phyloP scores from a whole-genome alignment of 495 filamentous ascomycete species.

The Lasiosphaeria hispida region DNA sequence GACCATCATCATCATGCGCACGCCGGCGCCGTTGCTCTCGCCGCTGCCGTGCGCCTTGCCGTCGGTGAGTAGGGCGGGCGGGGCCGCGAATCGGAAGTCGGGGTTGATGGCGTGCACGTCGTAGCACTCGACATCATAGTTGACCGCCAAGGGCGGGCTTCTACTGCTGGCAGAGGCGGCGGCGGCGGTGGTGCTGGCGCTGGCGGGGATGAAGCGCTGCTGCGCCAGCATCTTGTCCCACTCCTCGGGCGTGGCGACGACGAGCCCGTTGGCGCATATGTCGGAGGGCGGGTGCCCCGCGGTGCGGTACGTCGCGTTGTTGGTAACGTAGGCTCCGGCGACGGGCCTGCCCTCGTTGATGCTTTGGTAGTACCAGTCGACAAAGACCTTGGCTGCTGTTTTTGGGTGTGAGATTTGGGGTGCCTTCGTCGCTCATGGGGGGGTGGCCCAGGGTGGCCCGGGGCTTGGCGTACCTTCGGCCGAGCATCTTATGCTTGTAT shows the following conservation, averaged over 20 bases:
- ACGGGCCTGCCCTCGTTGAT: constrained; percentile 36
- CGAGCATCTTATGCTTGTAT: constrained; percentile 25
- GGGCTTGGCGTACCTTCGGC: constrained; percentile 30
- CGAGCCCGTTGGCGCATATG: constrained; percentile 46
- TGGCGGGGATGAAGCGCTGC: constrained; percentile 26
- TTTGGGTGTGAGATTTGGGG: constrained; percentile 9
- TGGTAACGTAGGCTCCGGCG: constrained; percentile 35
- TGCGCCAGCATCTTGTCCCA: constrained; percentile 39
- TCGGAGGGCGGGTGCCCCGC: constrained; percentile 37
- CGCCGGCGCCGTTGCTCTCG: constrained; percentile 23
- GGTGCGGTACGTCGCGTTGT: constrained; percentile 30
- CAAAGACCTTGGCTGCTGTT: constrained; percentile 40
- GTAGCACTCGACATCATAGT: constrained; percentile 61
- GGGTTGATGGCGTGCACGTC: constrained; percentile 75
- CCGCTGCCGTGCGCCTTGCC: background rate
- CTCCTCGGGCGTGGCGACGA: constrained; percentile 33
- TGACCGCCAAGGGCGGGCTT: constrained; percentile 11
- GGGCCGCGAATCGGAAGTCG: constrained; percentile 49
- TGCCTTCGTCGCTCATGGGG: background rate
- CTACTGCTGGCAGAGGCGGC: background rate
- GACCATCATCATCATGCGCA: constrained; percentile 63
- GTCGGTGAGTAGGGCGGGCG: constrained; percentile 20
- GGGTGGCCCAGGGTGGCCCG: background rate
- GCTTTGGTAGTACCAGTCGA: constrained; percentile 41
- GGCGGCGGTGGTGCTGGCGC: constrained; percentile 5